phyloP scores from a whole-genome alignment of 495 filamentous ascomycete genomes.

The Bacidia rubella region DNA sequence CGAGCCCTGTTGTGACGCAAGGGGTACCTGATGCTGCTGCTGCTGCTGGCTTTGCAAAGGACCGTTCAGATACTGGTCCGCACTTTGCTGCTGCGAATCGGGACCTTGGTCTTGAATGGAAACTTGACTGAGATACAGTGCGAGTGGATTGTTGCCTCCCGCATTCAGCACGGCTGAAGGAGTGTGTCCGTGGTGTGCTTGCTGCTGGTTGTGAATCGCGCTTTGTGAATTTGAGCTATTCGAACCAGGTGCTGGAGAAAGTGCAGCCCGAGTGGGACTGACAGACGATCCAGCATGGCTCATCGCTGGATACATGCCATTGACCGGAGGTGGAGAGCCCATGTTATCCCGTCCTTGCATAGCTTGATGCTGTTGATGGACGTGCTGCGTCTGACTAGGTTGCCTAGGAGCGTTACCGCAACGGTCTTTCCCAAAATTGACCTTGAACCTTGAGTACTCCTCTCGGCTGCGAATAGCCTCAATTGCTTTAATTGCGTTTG shows the following conservation, averaged over 20 bases:
- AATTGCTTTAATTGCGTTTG: constrained; percentile 98
- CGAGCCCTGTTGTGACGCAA: constrained; percentile 35
- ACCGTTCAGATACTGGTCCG: constrained; percentile 36
- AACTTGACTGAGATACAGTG: constrained; percentile 84
- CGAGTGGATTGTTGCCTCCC: constrained; percentile 73
- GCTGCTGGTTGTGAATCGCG: constrained; percentile 31
- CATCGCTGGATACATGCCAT: constrained; percentile 27
- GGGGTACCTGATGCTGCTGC: constrained; percentile 17
- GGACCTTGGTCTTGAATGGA: constrained; percentile 59
- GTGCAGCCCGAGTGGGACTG: constrained; percentile 49
- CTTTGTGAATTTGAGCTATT: constrained; percentile 36
- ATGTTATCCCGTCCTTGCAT: constrained; percentile 32
- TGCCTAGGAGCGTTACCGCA: constrained; percentile 95
- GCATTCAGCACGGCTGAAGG: constrained; percentile 64
- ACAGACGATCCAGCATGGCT: constrained; percentile 52
- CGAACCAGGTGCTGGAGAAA: constrained; percentile 44
- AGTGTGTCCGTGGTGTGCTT: constrained; percentile 34
- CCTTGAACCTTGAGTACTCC: constrained; percentile 95
- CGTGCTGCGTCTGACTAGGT: constrained; percentile 37
- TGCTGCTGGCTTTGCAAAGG: constrained; percentile 55
- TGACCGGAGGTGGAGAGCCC: constrained; percentile 50
- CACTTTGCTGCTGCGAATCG: constrained; percentile 38
- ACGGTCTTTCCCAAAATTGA: constrained; percentile 98
- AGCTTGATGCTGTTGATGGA: constrained; percentile 40
- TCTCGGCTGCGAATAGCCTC: constrained; percentile 89